Evolutionary conservation across 1,284 basidiomycete genomes (phyloP).

Genomic region (Anthracocystis panici-leucophaei): DNA sequence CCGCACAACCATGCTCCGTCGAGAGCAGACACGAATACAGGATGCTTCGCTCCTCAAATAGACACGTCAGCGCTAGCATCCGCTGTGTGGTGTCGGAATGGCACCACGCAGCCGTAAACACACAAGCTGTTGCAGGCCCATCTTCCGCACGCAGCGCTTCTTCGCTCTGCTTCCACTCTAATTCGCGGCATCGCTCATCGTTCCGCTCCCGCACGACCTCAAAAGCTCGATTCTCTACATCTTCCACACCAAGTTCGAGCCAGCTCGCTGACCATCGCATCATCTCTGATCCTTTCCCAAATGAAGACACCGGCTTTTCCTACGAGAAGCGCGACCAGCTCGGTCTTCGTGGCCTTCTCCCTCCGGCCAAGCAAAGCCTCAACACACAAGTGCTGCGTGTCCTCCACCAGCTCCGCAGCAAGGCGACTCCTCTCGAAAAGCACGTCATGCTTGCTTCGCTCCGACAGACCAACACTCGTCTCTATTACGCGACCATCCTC

Average conservation of each 20-base stretch:
- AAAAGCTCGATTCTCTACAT: conserved; percentile 24
- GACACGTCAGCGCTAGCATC: conserved; percentile 11
- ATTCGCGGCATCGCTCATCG: conserved; percentile 9
- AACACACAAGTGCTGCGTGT: conserved; percentile 77
- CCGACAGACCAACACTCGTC: conserved; percentile 78
- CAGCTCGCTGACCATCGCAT: conserved; percentile 46
- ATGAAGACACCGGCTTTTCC: conserved; percentile 76
- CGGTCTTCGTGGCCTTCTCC: conserved; percentile 78
- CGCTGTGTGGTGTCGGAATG: conserved; percentile 21
- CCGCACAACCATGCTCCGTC: too few species aligned
- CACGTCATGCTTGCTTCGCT: conserved; percentile 83
- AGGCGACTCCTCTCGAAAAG: conserved; percentile 78
- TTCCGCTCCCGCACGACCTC: conserved; percentile 6
- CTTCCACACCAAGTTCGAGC: conserved; percentile 6
- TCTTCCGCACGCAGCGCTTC: conserved; percentile 7
- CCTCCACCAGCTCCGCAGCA: conserved; percentile 79
- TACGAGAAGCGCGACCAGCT: conserved; percentile 77
- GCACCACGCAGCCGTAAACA: background rate
- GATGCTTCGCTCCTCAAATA: conserved; percentile 32
- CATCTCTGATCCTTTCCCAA: conserved; percentile 40
- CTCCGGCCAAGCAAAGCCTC: conserved; percentile 73
- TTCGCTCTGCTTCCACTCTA: background rate
- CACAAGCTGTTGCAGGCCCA: conserved; percentile 14
- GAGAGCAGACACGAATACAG: background rate
- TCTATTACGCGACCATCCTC: conserved; percentile 76